A percentile compares a stretch with the other conserved stretches of the same genome.
phyloP scores from a whole-genome alignment of 306 rosid genomes.

The Dalbergia oliveri region DNA sequence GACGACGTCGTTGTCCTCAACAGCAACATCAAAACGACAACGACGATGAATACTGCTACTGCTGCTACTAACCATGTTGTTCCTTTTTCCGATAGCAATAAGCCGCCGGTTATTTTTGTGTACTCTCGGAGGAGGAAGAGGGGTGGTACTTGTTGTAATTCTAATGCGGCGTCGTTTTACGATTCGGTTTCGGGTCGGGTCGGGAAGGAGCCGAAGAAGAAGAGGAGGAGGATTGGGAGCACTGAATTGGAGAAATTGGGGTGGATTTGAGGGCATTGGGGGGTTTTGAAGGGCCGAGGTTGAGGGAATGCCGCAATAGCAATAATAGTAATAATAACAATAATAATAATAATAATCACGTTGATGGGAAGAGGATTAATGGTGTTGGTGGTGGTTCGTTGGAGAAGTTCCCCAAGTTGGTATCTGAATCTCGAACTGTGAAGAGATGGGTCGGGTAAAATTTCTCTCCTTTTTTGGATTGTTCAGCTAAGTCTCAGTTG shows the following conservation, averaged over 20 bases:
- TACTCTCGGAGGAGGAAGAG: conserved; percentile 80
- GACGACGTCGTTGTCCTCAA: not conserved
- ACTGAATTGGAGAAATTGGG: conserved; percentile 74
- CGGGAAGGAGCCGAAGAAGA: conserved; percentile 7
- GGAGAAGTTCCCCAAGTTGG: conserved; percentile 51
- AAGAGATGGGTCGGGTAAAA: conserved; percentile 88
- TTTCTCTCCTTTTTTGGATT: not conserved
- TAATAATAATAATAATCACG: not conserved
- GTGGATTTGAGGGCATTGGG: conserved; percentile 65
- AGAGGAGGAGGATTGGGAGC: conserved; percentile 62
- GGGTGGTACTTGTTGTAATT: conserved; percentile 14
- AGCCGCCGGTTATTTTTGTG: conserved; percentile 64
- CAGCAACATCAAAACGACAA: not conserved
- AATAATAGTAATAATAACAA: no score
- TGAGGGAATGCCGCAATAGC: conserved; percentile 74
- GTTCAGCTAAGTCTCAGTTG: not conserved
- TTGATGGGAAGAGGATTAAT: conserved; percentile 50
- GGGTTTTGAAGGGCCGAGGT: conserved; percentile 65
- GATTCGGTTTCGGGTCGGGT: conserved; percentile 46
- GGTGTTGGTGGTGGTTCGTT: conserved; percentile 42
- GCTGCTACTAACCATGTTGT: not conserved
- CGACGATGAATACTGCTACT: not conserved
- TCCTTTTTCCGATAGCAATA: not conserved
- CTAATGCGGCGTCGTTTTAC: conserved; percentile 40
- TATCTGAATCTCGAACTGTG: conserved; percentile 57